Evolutionary conservation across 2,329 filamentous ascomycete genomes (phyloP), one percentile per base, ranked within the genome.

Genomic region (Hymenoscyphus occultus): DNA sequence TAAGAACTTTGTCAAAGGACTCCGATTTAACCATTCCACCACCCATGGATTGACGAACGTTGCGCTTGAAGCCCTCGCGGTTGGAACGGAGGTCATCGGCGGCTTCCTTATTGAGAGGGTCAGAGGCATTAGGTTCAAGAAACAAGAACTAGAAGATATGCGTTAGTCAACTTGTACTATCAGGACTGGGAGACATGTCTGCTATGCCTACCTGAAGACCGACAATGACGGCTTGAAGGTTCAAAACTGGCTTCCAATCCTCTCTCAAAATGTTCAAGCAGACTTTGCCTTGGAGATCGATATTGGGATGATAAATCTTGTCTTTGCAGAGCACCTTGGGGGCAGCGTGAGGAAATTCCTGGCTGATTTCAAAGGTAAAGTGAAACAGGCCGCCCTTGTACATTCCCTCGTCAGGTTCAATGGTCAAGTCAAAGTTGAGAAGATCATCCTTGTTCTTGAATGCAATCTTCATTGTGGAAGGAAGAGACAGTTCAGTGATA

Each of bases 251-350:
- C 83, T 98, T 99, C 95, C 95, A 99, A 81, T 99, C 95, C 80
- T 99, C 95, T 68, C 95, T 84, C 74, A 99, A 79, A 74, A 99
- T 99, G 78, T 99, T 99, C 75, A 99, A 80, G 81, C 95, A 99
- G 68, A 99, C 93, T 76, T 99, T 99, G 72, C 95, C 95, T 77
- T 98, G 92, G 51, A 97, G 84, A 75, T 99, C 95, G 76, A 99
- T 99, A 79, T 99, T 99, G 5, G 95, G 95, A 77, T 99, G 95
- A 81, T 99, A 99, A 74, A 99, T 98, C 83, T 97, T 98, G 80
- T 99, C 92, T 72, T 89, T 90, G 81, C 95, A 98, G 75, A 91
- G 95, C 72, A 99, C 95, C 80, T 98, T 98, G 22, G 95, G 95
- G 68, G 95, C 93, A 77, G 98, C 93, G 80, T 98, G 95, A 0